Evolutionary conservation across 192 early-diverging fungal genomes (phyloP), one percentile per base, ranked within the genome.

Genomic region (Coemansia sp.): DNA sequence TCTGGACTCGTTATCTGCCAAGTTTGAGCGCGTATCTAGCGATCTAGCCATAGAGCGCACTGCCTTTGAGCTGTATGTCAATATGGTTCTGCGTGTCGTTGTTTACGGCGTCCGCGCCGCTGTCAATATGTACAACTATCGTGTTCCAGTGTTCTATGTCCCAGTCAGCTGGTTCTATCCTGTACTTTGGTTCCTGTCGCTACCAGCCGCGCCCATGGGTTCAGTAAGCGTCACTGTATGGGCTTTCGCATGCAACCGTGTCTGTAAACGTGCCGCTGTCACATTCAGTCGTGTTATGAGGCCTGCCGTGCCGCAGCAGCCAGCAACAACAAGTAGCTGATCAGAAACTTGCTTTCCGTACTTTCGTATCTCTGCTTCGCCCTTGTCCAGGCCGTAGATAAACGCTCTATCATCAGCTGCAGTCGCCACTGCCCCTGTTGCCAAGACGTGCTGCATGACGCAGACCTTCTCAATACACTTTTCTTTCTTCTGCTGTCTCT

Each of bases 111-210:
- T 85, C 22, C 86, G 90, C 52, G 67, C 88, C 2, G 32, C 85
- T 16, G 65, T 93, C 62, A 82, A 88, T 10, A 60, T 89, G 8
- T 89, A 84, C 84, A 91, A 86, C 73, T 81, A 88, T 48, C 82
- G 86, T 1, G 67, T 56, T 6, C 82, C 92, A 4, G 88, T 93
- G 58, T 92, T 95, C 60, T 91, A 88, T 53, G 65, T 93, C 9
- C 93, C 92, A 6, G 50, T 65, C 2, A 87, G 86, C 41, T 92
- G 90, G 90, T 89, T 93, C 65, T 89, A 92, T 34, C 91, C 92
- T 30, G 80, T 87, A 7, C 69, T 87, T 49, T 83, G 81, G 70
- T 70, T 88, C 50, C 60, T 91, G 38, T 82, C 88, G 44, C 64
- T 91, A 34, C 93, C 93, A 0, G 87, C 88, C 59, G 86, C 92